Percentiles rank a stretch among this genome's conserved stretches.
phyloP scores from a whole-genome alignment of 306 rosid species.

The Vigna reflexopilosa region DNA sequence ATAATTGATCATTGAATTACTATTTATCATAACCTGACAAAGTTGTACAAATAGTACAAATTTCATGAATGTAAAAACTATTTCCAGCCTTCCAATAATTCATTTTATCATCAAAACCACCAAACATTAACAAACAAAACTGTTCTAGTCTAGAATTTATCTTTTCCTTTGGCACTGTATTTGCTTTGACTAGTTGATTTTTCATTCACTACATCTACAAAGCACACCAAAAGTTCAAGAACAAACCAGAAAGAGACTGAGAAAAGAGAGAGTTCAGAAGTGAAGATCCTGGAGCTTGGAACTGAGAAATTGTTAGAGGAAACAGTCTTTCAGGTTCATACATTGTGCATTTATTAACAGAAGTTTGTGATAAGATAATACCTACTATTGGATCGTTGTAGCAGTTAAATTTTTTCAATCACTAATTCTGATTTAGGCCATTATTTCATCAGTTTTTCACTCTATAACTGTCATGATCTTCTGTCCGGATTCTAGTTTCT shows the following conservation, averaged over 20 bases:
- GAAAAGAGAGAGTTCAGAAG: constrained; percentile 17
- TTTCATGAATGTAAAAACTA: background rate
- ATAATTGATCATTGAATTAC: background rate
- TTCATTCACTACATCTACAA: constrained; percentile 20
- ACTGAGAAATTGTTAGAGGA: constrained; percentile 8
- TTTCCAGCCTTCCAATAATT: constrained; percentile 1
- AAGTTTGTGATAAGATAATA: background rate
- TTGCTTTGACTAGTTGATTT: background rate
- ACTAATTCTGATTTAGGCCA: background rate
- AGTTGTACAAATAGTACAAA: background rate
- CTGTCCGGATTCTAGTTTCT: background rate
- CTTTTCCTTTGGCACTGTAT: background rate
- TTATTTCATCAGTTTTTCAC: constrained; percentile 5
- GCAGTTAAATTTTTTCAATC: background rate
- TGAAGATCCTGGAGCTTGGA: constrained; percentile 10
- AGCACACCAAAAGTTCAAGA: background rate
- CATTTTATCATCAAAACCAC: background rate
- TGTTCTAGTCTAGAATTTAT: background rate
- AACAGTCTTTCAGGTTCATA: constrained; percentile 21
- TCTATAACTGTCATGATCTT: background rate
- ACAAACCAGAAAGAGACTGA: background rate
- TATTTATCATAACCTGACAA: background rate
- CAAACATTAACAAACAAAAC: background rate
- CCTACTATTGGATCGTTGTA: background rate
- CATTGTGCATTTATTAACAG: background rate